Evolutionary conservation across 1,284 basidiomycete species (phyloP), one percentile per base, ranked within the genome.

Genomic region (Cystobasidium pallidum): DNA sequence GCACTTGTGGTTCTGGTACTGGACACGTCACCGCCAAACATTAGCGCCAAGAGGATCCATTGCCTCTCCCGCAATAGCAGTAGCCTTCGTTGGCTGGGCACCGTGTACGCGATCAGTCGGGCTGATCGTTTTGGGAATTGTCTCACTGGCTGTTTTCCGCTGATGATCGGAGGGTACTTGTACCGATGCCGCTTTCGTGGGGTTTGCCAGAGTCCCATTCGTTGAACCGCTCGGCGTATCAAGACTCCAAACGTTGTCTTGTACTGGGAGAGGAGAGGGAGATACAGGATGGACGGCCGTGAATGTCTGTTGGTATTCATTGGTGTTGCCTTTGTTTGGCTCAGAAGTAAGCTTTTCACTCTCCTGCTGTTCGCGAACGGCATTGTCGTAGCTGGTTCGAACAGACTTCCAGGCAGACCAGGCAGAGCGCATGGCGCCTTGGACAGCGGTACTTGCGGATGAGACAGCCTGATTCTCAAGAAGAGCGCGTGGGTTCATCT

Each of bases 361-460:
- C 11, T 61, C 57, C 15, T 57, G 36, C 55, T 58, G 55, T 59
- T 70, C 67, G 30, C 57, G 55, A 13, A 36, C 49, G 15, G 66
- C 62, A 47, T 70, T 72, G 32, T 74, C 74, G 47, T 75, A 75
- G 6, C 73, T 68, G 21, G 62, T 57, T 32, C 68, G 64, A 13
- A 75, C 70, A 32, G 66, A 34, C 58, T 73, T 71, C 74, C 74
- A 75, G 19, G 74, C 73, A 36, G 66, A 74, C 74, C 74, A 75
- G 8, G 73, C 74, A 47, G 73, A 72, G 11, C 66, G 66, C 62
- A 74, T 74, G 17, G 74, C 74, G 21, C 66, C 70, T 65, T 74
- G 66, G 32, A 75, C 66, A 39, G 67, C 67, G 11, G 66, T 73
- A 34, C 65, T 57, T 43, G 70, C 66, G 39, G 66, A 62, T 11